Base-by-base conservation (phyloP, 2,329 filamentous ascomycete genomes). In the Volutella citrinella region DNA sequence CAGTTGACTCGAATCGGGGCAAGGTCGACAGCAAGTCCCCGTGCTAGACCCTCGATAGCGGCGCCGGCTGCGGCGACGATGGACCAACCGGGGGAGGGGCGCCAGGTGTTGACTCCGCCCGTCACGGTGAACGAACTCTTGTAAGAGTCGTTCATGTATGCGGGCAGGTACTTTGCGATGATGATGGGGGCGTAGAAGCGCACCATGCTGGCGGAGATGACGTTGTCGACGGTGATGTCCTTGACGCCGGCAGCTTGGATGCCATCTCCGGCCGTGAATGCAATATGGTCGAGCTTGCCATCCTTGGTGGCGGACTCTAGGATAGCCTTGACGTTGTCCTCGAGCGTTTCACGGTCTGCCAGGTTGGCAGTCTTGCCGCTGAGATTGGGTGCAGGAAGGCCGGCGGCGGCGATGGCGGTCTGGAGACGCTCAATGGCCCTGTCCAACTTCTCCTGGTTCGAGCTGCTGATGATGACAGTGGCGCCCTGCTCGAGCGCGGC, bases 1-100 rank as follows among this genome's bases (percentile, higher is more conserved):
- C 72, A 51, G 51, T 86, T 86, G 17, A 84, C 79, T 3, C 82
- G 61, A 8, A 84, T 57, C 0, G 82, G 82, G 42, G 69, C 70
- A 35, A 87, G 50, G 48, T 85, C 80, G 19, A 84, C 48, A 3
- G 81, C 81, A 20, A 86, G 58, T 4, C 66, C 70, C 3, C 74
- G 64, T 3, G 67, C 64, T 52, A 83, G 65, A 4, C 70, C 68
- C 30, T 77, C 64, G 7, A 76, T 43, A 1, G 70, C 78, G 0
- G 72, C 68, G 0, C 66, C 69, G 32, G 69, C 73, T 3, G 60
- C 59, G 1, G 65, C 64, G 2, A 76, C 44, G 14, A 78, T 59
- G 5, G 61, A 59, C 72, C 73, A 80, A 15, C 70, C 63, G 2
- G 68, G 63, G 2, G 63, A 55, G 0, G 80, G 79, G 14, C 67